phyloP scores from a whole-genome alignment of 2,329 filamentous ascomycete genomes.

The Diplodia sapinea region DNA sequence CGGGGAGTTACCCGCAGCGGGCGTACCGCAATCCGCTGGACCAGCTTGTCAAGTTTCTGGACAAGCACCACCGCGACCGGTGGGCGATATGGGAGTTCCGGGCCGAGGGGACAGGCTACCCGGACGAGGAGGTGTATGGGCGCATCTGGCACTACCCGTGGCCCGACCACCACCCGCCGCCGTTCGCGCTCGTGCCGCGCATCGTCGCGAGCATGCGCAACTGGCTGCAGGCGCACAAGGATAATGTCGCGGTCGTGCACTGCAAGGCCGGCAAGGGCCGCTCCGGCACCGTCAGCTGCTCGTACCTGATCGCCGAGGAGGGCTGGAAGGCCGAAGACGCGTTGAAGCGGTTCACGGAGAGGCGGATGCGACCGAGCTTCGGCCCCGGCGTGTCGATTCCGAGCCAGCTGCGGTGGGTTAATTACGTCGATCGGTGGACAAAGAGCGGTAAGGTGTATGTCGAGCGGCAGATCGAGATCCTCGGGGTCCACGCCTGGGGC shows the following conservation, averaged over 20 bases:
- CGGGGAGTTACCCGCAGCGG: constrained; percentile 84
- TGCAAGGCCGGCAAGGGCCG: constrained; percentile 97
- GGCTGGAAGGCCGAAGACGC: constrained; percentile 70
- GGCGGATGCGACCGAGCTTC: constrained; percentile 88
- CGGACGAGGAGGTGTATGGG: constrained; percentile 84
- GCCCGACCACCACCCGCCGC: constrained; percentile 96
- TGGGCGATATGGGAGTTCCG: constrained; percentile 99
- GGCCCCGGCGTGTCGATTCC: constrained; percentile 91
- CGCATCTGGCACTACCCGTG: constrained; percentile 91
- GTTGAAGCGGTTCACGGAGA: constrained; percentile 72
- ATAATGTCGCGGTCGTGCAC: constrained; percentile 85
- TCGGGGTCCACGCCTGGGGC: constrained; percentile 91
- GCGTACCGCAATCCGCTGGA: constrained; percentile 94
- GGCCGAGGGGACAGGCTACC: constrained; percentile 94
- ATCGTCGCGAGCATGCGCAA: constrained; percentile 93
- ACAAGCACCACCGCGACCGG: constrained; percentile 77
- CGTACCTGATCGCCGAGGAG: constrained; percentile 88
- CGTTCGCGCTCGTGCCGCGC: constrained; percentile 84
- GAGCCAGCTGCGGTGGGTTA: constrained; percentile 85
- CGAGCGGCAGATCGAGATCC: constrained; percentile 80
- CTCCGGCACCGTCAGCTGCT: constrained; percentile 85
- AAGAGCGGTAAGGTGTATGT: constrained; percentile 77
- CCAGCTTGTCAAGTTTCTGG: constrained; percentile 83
- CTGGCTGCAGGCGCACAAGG: constrained; percentile 66
- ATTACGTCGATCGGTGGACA: constrained; percentile 88